phyloP scores from a whole-genome alignment of 169 alveolate genomes.

The Plasmodium malariae region DNA sequence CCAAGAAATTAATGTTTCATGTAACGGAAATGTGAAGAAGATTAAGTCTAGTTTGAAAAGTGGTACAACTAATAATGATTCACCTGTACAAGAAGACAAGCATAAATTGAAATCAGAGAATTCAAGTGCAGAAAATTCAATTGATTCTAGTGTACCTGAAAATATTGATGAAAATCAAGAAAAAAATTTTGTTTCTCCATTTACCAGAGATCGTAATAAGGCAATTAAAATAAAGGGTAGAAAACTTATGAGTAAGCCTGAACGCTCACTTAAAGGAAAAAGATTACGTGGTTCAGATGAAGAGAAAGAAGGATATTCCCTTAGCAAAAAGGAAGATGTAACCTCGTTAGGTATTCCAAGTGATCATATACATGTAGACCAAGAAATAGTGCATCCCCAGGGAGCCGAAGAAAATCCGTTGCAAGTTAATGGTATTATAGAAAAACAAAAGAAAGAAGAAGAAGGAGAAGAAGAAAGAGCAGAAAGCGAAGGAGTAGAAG shows the following conservation, averaged over 20 bases:
- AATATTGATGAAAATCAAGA: too few species aligned
- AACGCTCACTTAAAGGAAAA: too few species aligned
- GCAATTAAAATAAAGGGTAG: too few species aligned
- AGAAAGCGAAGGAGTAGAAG: not conserved
- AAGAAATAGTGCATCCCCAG: not conserved
- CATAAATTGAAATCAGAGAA: too few species aligned
- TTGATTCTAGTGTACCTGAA: too few species aligned
- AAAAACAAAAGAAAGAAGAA: not conserved
- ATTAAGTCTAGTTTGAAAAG: not conserved
- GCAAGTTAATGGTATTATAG: not conserved
- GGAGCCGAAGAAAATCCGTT: not conserved
- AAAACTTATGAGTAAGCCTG: too few species aligned
- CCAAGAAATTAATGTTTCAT: not conserved
- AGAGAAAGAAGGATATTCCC: too few species aligned
- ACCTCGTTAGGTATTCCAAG: not conserved
- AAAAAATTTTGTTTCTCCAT: too few species aligned
- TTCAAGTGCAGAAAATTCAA: too few species aligned
- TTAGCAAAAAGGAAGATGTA: not conserved
- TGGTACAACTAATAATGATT: not conserved
- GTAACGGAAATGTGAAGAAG: not conserved
- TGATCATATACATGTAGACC: not conserved
- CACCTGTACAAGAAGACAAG: not conserved
- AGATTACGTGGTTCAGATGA: too few species aligned
- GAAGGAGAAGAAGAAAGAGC: not conserved
- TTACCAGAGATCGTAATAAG: too few species aligned